Conservation (phyloP, 257 asterid species). For the Capsicum chinense region DNA sequence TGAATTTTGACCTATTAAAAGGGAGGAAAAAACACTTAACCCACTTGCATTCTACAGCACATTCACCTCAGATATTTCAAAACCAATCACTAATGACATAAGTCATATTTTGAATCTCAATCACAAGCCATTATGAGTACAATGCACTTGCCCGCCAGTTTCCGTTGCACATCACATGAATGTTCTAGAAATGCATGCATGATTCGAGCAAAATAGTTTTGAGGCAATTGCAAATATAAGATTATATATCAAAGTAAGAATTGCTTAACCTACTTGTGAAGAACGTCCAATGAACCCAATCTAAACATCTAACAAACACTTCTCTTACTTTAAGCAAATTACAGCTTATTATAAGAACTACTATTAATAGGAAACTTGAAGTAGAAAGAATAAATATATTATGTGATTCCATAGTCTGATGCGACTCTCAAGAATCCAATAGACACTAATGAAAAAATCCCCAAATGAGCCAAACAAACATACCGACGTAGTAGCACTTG, state of each 20-base stretch:
- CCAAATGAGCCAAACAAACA: conserved; percentile 31
- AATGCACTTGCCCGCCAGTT: not conserved
- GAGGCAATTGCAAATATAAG: not conserved
- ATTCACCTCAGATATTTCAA: not conserved
- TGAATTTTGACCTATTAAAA: conserved; percentile 1
- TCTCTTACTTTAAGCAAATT: not conserved
- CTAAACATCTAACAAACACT: not conserved
- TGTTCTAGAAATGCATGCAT: not conserved
- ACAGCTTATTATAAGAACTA: conserved; percentile 18
- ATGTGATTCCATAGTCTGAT: conserved; percentile 5
- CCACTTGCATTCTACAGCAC: conserved; percentile 12
- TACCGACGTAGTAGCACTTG: conserved; percentile 76
- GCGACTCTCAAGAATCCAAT: conserved; percentile 22
- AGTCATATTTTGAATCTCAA: not conserved
- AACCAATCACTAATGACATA: not conserved
- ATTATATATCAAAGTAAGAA: conserved; percentile 11
- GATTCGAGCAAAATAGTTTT: not conserved
- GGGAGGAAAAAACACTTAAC: not conserved
- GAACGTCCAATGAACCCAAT: conserved; percentile 21
- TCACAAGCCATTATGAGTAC: not conserved
- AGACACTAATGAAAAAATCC: conserved; percentile 9
- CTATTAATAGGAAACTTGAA: conserved; percentile 8
- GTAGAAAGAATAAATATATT: not conserved
- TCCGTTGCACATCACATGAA: not conserved
- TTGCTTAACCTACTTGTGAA: not conserved